Percentiles rank a stretch among this genome's conserved stretches.
Conservation (phyloP, 2,329 filamentous ascomycete species). For the Emericellopsis atlantica region DNA sequence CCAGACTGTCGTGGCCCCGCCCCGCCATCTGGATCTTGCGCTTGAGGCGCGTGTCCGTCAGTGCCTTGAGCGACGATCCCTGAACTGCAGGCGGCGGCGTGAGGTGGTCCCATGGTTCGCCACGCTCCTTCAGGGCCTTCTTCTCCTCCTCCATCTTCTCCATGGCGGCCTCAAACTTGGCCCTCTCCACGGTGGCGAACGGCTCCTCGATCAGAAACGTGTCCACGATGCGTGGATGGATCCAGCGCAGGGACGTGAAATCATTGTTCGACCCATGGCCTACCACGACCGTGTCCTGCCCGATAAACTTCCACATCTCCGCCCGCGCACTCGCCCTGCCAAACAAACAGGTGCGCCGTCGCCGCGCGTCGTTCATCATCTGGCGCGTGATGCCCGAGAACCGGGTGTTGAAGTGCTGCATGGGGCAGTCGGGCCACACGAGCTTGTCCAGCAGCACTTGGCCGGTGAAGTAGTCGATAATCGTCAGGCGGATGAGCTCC, state of each 20-base stretch:
- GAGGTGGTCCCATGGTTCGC: not conserved
- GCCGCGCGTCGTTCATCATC: constrained; percentile 22
- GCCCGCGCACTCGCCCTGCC: constrained; percentile 25
- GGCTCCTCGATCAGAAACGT: constrained; percentile 21
- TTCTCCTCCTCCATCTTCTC: constrained; percentile 4
- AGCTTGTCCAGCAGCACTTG: constrained; percentile 34
- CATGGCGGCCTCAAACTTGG: constrained; percentile 1
- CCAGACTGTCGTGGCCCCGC: constrained; percentile 26
- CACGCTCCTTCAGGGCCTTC: constrained; percentile 5
- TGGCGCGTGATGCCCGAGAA: constrained; percentile 32
- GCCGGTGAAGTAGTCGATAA: constrained; percentile 37
- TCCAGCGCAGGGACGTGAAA: constrained; percentile 31
- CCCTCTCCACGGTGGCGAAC: constrained; percentile 4
- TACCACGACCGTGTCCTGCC: constrained; percentile 3
- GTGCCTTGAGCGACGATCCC: constrained; percentile 19
- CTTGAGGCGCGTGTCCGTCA: constrained; percentile 21
- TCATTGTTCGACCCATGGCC: constrained; percentile 30
- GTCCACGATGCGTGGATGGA: constrained; percentile 30
- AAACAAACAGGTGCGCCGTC: constrained; percentile 18
- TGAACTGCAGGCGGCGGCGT: constrained; percentile 12
- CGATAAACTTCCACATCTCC: constrained; percentile 27
- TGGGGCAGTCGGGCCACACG: constrained; percentile 30
- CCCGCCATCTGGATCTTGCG: constrained; percentile 23
- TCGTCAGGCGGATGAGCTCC: constrained; percentile 38
- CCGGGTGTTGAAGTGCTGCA: constrained; percentile 35